A percentile compares a stretch with the other conserved stretches of the same genome.
phyloP scores from a whole-genome alignment of 31 red algal species.

The Odonthalia washingtoniensis region DNA sequence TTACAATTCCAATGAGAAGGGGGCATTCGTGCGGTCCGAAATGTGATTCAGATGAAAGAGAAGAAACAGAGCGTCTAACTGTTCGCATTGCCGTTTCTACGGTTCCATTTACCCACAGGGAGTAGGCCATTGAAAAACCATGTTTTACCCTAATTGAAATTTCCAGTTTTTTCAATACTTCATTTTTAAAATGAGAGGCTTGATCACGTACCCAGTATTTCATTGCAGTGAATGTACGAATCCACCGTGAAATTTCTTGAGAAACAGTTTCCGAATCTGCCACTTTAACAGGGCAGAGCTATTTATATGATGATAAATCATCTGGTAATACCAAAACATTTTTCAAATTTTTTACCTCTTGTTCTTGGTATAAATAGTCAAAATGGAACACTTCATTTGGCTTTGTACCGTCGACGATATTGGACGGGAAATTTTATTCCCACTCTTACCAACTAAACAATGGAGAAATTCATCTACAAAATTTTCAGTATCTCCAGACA shows the following conservation, averaged over 20 bases:
- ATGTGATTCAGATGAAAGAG: not conserved
- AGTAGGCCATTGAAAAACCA: slow-evolving; percentile 27
- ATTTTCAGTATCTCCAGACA: not conserved
- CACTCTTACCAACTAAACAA: too few relatives aligned
- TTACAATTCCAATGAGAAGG: not conserved
- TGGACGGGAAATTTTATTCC: slow-evolving; percentile 23
- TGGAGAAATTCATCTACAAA: slow-evolving; percentile 29
- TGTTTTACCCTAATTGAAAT: slow-evolving; percentile 1
- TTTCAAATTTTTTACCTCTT: not conserved
- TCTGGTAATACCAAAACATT: slow-evolving; percentile 13
- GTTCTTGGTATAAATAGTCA: not conserved
- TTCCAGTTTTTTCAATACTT: not conserved
- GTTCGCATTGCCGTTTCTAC: slow-evolving; percentile 5
- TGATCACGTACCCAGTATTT: too few relatives aligned
- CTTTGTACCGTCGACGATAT: slow-evolving; percentile 13
- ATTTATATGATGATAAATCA: slow-evolving; percentile 20
- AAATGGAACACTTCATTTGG: slow-evolving; percentile 23
- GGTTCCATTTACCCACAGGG: slow-evolving; percentile 5
- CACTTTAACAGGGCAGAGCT: not conserved
- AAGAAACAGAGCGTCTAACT: not conserved
- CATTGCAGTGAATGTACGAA: too few relatives aligned
- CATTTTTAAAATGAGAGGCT: too few relatives aligned
- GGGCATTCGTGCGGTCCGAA: slow-evolving; percentile 19
- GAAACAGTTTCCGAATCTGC: not conserved
- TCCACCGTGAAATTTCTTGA: not conserved